phyloP scores from a whole-genome alignment of 2,329 filamentous ascomycete species.

The Aspergillus pseudoglaucus region DNA sequence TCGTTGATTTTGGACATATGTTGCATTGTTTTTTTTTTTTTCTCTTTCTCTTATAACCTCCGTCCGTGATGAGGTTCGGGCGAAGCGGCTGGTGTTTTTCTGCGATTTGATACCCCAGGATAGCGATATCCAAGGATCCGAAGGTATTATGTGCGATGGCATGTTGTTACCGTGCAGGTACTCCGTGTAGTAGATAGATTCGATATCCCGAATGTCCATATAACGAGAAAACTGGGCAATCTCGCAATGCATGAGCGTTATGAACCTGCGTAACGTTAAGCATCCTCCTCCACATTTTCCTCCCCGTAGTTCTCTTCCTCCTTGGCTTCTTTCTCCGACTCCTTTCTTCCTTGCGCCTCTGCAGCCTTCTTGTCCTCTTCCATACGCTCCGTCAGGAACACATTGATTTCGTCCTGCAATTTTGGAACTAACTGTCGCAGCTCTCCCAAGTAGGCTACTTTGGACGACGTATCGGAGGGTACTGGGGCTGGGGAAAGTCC shows the following conservation, averaged over 20 bases:
- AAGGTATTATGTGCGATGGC: not conserved
- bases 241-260: not conserved
- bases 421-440: slow-evolving; percentile 44
- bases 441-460: slow-evolving; percentile 48
- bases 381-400: slow-evolving; percentile 56
- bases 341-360: slow-evolving; percentile 25
- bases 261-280: not conserved
- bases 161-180: not conserved
- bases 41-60: not conserved
- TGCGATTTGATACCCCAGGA: slow-evolving; percentile 33
- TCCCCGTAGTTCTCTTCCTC: slow-evolving; percentile 69
- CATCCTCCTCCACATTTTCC: slow-evolving; percentile 65
- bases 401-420: slow-evolving; percentile 54
- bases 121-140: slow-evolving; percentile 17
- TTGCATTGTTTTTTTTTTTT: slow-evolving; percentile 10
- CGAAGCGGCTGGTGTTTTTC: slow-evolving; percentile 17
- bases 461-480: slow-evolving; percentile 18
- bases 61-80: slow-evolving; percentile 5
- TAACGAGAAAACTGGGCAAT: not conserved
- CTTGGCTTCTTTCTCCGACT: slow-evolving; percentile 34
- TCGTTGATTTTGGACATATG: slow-evolving; percentile 2
- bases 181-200: not conserved
- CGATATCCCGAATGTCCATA: not conserved
- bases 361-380: slow-evolving; percentile 50
- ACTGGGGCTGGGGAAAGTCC: slow-evolving; percentile 17